A percentile compares a stretch with the other conserved stretches of the same genome.
Conservation (phyloP, 78 protist genomes). For the Cavenderia fasciculata region DNA sequence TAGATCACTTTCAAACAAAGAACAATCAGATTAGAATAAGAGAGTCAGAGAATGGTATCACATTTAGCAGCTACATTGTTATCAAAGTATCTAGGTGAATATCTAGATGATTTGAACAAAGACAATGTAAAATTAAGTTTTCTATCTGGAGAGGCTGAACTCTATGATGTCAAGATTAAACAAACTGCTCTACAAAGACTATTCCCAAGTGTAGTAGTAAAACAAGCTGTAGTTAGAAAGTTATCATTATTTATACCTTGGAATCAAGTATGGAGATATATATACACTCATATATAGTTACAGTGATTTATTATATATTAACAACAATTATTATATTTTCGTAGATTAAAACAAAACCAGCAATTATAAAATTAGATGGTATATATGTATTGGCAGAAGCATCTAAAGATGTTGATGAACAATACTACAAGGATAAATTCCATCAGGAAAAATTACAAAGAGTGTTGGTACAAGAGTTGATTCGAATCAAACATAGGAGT, state of each 20-base stretch:
- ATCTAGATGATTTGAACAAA: constrained; percentile 54
- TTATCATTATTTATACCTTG: constrained; percentile 64
- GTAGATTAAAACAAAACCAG: constrained; percentile 48
- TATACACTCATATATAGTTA: neutral
- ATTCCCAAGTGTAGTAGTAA: constrained; percentile 46
- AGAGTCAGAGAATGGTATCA: constrained; percentile 74
- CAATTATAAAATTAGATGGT: constrained; percentile 56
- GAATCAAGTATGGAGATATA: constrained; percentile 41
- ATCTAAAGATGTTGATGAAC: constrained; percentile 42
- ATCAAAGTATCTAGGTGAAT: constrained; percentile 46
- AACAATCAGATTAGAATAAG: no score
- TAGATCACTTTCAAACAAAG: no score
- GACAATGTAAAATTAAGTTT: constrained; percentile 55
- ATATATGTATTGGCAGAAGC: constrained; percentile 69
- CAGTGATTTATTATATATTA: neutral
- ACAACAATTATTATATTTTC: neutral
- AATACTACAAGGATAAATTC: constrained; percentile 34
- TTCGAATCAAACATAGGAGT: neutral
- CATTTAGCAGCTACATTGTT: constrained; percentile 40
- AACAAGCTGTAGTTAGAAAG: constrained; percentile 56
- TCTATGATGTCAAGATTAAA: constrained; percentile 61
- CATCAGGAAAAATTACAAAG: constrained; percentile 61
- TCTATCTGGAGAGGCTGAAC: constrained; percentile 48
- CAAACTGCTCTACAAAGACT: constrained; percentile 33
- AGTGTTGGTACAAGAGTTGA: constrained; percentile 15